Conservation (phyloP, 2,329 filamentous ascomycete species). For the Fusarium protoensiforme region DNA sequence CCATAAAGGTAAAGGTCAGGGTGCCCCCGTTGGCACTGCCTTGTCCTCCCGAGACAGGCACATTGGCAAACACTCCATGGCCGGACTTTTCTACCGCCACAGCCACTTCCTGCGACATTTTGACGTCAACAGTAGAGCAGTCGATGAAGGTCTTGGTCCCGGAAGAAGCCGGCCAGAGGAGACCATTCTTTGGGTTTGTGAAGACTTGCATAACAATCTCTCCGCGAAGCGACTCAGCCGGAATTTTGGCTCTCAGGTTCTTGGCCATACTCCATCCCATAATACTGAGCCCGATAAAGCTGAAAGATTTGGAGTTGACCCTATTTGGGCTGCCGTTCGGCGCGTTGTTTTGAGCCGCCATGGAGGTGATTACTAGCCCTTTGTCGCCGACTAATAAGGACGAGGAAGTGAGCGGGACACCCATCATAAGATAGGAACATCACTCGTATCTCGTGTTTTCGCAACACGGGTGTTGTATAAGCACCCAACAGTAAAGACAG, state of each 20-base stretch:
- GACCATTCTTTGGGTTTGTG: background rate
- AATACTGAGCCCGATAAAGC: slow-evolving; percentile 43
- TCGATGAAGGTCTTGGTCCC: slow-evolving; percentile 5
- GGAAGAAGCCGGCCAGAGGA: background rate
- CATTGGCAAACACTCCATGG: slow-evolving; percentile 16
- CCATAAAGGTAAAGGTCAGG: slow-evolving; percentile 32
- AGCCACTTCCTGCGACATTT: slow-evolving; percentile 1
- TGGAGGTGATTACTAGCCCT: too few relatives aligned
- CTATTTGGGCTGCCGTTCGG: background rate
- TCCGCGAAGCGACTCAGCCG: slow-evolving; percentile 18
- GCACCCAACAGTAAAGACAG: too few relatives aligned
- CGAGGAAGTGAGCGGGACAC: too few relatives aligned
- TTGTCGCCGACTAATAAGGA: too few relatives aligned
- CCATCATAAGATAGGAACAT: too few relatives aligned
- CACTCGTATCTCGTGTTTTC: too few relatives aligned
- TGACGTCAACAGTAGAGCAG: slow-evolving; percentile 11
- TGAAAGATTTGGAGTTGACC: background rate
- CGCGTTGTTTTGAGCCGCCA: background rate
- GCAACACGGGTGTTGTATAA: too few relatives aligned
- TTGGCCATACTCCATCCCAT: slow-evolving; percentile 51
- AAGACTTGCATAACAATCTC: slow-evolving; percentile 11
- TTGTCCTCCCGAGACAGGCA: slow-evolving; percentile 24
- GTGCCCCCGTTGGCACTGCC: slow-evolving; percentile 17
- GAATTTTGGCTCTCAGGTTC: slow-evolving; percentile 44
- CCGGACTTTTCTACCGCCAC: background rate